Base-by-base conservation (phyloP, 2,329 filamentous ascomycete species). In the Bipolaris bicolor region DNA sequence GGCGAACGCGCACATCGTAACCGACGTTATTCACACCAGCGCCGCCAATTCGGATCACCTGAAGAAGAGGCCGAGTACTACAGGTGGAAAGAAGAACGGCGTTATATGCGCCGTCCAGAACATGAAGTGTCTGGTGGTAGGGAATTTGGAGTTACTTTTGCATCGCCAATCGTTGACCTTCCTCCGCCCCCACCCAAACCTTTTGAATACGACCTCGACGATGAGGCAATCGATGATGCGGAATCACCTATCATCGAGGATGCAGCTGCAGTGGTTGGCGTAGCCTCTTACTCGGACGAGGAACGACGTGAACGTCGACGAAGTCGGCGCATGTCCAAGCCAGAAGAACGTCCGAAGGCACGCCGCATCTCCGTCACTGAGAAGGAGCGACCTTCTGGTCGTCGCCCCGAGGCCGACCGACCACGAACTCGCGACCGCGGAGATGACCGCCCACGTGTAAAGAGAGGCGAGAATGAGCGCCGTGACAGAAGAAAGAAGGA, bases 41-140 rank as follows among this genome's bases (percentile, higher is more conserved):
- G 62, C 5, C 66, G 55, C 15, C 54, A 64, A 1, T 74, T 73
- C 53, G 65, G 65, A 7, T 69, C 65, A 3, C 55, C 66, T 13
- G 69, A 72, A 46, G 72, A 76, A 26, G 73, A 76, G 52, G 68
- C 65, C 10, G 71, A 71, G 15, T 74, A 76, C 61, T 65, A 68
- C 34, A 63, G 60, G 3, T 61, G 60, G 34, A 76, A 75, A 44
- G 71, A 73, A 50, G 69, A 67, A 45, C 66, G 70, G 10, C 60
- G 72, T 29, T 65, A 65, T 7, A 62, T 62, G 31, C 65, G 67
- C 47, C 61, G 65, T 18, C 60, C 58, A 29, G 70, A 74, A 31
- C 39, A 68, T 2, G 68, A 71, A 13, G 71, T 73, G 68, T 68
- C 68, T 29, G 68, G 67, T 9, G 66, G 59, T 20, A 58, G 65